Base-by-base conservation (phyloP, 2,329 filamentous ascomycete genomes). In the Talaromyces pinophilus region DNA sequence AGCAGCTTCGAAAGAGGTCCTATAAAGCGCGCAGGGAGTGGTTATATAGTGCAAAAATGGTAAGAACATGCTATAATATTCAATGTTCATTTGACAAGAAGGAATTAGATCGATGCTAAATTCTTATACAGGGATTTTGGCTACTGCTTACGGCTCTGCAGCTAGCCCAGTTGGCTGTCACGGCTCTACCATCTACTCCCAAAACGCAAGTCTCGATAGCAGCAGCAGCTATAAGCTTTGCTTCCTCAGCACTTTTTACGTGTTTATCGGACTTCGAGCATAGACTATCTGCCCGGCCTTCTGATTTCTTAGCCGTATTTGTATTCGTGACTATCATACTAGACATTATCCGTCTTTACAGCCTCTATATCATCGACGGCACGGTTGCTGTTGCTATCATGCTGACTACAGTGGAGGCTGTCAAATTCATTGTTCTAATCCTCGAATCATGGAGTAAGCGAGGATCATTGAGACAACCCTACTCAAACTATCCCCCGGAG, bases 391-490 rank as follows among this genome's bases (percentile, higher is more conserved):
- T 59, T 30, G 38, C 57, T 3, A 59, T 59, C 4, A 17, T 44
- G 11, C 57, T 59, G 4, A 59, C 22, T 30, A n/a, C 22, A 17
- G 22, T 28, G 30, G 35, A 59, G 15, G 57, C 17, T 1, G 8
- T 44, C 2, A 59, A 59, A 22, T 42, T 59, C 6, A 28, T 59
- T n/a, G 17, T 59, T 44, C 38, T 59, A 2, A 42, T n/a, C 35
- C 57, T 59, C 15, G 57, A 59, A 28, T 59, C 57, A n/a, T 59
- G 38, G 57, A 59, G 57, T 38, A 59, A 59, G 10, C 7, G 38
- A 59, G n/a, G 15, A 1, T 15, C 57, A 6, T n/a, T 59, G 5
- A 42, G 22, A 17, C 35, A 44, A n/a, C 57, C 57, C 7, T 59
- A 59, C 19, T 19, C 33, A n/a, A n/a, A 25, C 17, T 59, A 59